Conservation (phyloP, 257 asterid genomes). For the Handroanthus guayacan region DNA sequence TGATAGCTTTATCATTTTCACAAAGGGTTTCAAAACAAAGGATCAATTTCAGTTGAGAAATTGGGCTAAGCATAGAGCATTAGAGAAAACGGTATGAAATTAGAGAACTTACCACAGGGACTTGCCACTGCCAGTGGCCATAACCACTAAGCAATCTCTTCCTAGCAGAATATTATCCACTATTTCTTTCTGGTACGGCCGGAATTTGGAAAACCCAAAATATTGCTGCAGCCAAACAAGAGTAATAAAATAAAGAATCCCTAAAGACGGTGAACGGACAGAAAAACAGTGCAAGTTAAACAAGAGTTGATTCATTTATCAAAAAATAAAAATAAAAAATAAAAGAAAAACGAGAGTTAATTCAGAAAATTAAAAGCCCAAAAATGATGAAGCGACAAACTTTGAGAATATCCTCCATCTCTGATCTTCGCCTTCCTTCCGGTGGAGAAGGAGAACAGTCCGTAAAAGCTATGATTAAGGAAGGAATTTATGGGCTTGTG, state of each 20-base stretch:
- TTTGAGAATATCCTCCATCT: slow-evolving; percentile 75
- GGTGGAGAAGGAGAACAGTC: slow-evolving; percentile 21
- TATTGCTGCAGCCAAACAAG: slow-evolving; percentile 57
- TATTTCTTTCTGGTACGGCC: slow-evolving; percentile 88
- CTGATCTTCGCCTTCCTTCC: neutral
- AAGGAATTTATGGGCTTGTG: neutral
- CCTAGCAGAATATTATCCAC: slow-evolving; percentile 72
- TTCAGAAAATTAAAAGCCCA: neutral
- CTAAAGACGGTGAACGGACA: neutral
- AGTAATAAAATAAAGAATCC: too few species aligned
- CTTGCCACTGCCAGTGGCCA: slow-evolving; percentile 99
- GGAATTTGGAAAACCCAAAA: slow-evolving; percentile 86
- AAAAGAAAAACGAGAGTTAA: neutral
- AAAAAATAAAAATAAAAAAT: neutral
- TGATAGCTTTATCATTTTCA: slow-evolving; percentile 69
- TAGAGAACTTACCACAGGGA: slow-evolving; percentile 69
- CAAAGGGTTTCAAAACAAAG: slow-evolving; percentile 15
- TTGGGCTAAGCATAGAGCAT: neutral
- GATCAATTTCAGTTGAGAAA: slow-evolving; percentile 1
- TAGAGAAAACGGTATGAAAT: neutral
- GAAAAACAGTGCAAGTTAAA: neutral
- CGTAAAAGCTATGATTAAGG: neutral
- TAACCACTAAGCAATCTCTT: slow-evolving; percentile 81
- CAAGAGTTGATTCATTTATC: neutral
- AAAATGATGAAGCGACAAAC: slow-evolving; percentile 38